Evolutionary conservation across 495 filamentous ascomycete genomes (phyloP), one percentile per base, ranked within the genome.

Genomic region (Chlorociboria aeruginascens): DNA sequence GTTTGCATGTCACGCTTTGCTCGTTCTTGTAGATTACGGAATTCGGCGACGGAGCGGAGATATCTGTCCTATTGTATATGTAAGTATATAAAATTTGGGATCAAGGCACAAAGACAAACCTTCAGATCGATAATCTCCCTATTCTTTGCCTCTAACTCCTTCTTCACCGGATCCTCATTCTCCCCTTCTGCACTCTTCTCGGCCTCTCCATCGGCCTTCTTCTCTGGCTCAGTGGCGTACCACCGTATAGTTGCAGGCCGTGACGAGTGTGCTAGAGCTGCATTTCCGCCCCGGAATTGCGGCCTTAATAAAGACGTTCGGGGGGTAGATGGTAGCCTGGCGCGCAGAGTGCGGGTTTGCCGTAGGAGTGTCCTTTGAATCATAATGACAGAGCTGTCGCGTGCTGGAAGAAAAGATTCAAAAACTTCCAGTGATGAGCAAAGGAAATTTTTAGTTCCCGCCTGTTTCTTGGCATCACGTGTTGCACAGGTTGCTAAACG

Each of bases 21-120:
- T 57, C 92, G 86, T 53, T 94, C 86, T 71, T 96, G 89, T 33
- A 97, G 83, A 70, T 96, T 98, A 57, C 86, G 86, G 76, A 89
- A 97, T 53, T 97, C 92, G 63, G 92, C 92, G 51, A 95, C 85
- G 39, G 81, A 82, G 57, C 92, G 92, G 42, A 92, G 78, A 64
- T 84, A 94, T 69, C 83, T 88, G 66, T 97, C 90, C 92, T 97
- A 56, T 49, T 44, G 41, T 13, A 25, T 30, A 46, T 31, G 37
- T 10, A 42, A 40, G 16, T 56, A 33, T 44, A 40, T 51, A 52
- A 50, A 46, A 42, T 47, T 6, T 32, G 14, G 33, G 17, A 43
- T 45, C 17, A 28, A 32, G 12, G 49, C 14, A 32, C 48, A 2
- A 34, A 7, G 35, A 25, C 63, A 34, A 69, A 95, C 92, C 79